Evolutionary conservation across 768 basidiomycete genomes (phyloP), one percentile per base, ranked within the genome.

Genomic region (Saitozyma sp.): DNA sequence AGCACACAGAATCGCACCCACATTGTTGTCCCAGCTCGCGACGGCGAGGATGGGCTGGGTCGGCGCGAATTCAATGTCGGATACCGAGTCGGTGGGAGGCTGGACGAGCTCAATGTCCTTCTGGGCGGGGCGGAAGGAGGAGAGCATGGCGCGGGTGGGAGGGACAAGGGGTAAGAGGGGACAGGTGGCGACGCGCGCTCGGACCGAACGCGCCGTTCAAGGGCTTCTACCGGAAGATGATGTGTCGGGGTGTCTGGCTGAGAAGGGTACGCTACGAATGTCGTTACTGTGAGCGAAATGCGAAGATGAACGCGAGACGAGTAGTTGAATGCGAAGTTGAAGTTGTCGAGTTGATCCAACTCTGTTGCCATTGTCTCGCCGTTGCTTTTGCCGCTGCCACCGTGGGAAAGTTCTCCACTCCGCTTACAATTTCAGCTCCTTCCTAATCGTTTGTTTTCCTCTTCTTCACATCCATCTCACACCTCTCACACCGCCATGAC

Each of bases 21-120:
- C 93, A 79, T 90, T 90, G 76, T 92, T 93, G 74, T 91, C 90
- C 95, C 95, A 98, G 69, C 88, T 89, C 58, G 87, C 92, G 11
- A 94, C 93, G 9, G 94, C 92, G 29, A 98, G 84, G 75, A 91
- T 90, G 75, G 95, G 91, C 9, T 89, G 89, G 16, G 86, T 87
- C 7, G 89, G 85, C 0, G 90, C 92, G 81, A 94, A 97, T 1
- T 89, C 81, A 55, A 97, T 79, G 2, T 87, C 85, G 2, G 92
- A 94, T 64, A 95, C 90, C 11, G 91, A 91, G 76, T 97, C 95
- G 9, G 69, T 58, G 6, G 74, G 74, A 1, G 74, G 74, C 17
- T 64, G 58, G 5, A 50, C 46, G 9, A 76, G 66, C 55, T 71
- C 71, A 38, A 76, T 67, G 43, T 76, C 74, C 51, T 71, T 70